Base-by-base conservation (phyloP, 2,329 filamentous ascomycete species). In the Tolypocladium pustulatum region DNA sequence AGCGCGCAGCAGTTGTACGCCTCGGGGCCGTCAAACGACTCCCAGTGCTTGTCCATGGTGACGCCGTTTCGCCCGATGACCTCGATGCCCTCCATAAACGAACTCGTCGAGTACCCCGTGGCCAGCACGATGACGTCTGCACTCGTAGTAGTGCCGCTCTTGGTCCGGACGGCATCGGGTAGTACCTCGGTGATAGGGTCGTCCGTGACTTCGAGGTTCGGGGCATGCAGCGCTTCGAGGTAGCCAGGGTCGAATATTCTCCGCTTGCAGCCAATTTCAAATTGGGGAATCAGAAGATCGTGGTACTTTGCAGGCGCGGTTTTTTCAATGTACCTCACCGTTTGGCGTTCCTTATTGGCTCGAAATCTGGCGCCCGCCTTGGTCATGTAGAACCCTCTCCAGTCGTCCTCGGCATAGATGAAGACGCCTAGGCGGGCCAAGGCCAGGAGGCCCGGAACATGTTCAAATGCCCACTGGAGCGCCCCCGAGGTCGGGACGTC, bases 211-310 rank as follows among this genome's bases (percentile, higher is more conserved):
- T 65, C 69, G 8, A 77, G 34, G 9, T 83, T 83, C 0, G 77
- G 69, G 4, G 78, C 69, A 41, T 83, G 73, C 41, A 88, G 69
- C 46, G 75, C 73, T 17, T 73, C 64, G 25, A 84, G 75, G 73
- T 86, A 88, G 1, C 74, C 74, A 2, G 77, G 74, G 60, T 87
- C 83, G 57, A 81, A 80, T 58, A 88, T 80, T 17, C 83, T 76
- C n/a, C 85, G 73, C 71, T 87, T 88, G 71, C 84, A 87, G 1
- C 84, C 83, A 17, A 86, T 69, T 52, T 78, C 76, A 59, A 85
- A 88, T 55, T 87, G 78, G 0, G 85, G 85, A 0, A 83, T 82
- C 40, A 88, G 67, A 8, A 85, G 75, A 36, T 84, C 79, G 61
- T 83, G 81, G 60, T 87, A 88, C 68, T 84, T 80, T 55, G 78